These are phyloP conservation scores for Polyplosphaeria fusca DNA, from an alignment of 495 filamentous ascomycete species.

Conservation along the genomic window DNA sequence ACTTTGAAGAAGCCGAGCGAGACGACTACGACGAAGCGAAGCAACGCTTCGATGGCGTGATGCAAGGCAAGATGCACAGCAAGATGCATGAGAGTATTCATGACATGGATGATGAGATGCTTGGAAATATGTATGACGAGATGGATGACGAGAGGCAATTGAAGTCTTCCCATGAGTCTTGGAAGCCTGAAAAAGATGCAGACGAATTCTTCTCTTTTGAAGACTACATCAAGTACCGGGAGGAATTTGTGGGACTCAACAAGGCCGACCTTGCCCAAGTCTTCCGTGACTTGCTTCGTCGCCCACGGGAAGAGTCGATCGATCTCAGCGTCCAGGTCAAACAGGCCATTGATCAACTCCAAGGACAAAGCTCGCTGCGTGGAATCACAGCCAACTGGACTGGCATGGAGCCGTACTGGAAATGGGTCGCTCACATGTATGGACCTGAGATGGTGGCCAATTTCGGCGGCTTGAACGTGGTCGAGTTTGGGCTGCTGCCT, in stretches of 20 bases:
- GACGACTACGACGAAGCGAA: conserved; percentile 49
- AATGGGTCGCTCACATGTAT: conserved; percentile 61
- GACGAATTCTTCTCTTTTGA: conserved; percentile 52
- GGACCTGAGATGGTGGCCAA: conserved; percentile 55
- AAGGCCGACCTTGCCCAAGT: conserved; percentile 19
- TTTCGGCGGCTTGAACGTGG: conserved; percentile 63
- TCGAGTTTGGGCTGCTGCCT: conserved; percentile 41
- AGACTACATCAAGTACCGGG: conserved; percentile 53
- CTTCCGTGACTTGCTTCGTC: conserved; percentile 39
- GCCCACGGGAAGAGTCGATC: conserved; percentile 44
- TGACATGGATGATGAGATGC: too few relatives aligned
- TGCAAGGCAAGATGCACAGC: not conserved
- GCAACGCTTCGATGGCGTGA: conserved; percentile 45
- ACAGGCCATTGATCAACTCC: conserved; percentile 33
- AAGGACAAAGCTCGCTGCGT: conserved; percentile 20
- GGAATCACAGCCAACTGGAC: conserved; percentile 38
- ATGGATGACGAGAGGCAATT: conserved; percentile 12
- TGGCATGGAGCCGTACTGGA: conserved; percentile 57
- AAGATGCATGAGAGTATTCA: too few relatives aligned
- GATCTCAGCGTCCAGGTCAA: conserved; percentile 37
- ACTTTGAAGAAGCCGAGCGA: conserved; percentile 47
- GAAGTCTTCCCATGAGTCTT: too few relatives aligned
- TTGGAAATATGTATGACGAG: not conserved
- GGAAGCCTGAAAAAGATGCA: conserved; percentile 30
- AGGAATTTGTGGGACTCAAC: conserved; percentile 39